Evolutionary conservation across 805 yeast genomes (phyloP).

Genomic region (Pichia scutulata): DNA sequence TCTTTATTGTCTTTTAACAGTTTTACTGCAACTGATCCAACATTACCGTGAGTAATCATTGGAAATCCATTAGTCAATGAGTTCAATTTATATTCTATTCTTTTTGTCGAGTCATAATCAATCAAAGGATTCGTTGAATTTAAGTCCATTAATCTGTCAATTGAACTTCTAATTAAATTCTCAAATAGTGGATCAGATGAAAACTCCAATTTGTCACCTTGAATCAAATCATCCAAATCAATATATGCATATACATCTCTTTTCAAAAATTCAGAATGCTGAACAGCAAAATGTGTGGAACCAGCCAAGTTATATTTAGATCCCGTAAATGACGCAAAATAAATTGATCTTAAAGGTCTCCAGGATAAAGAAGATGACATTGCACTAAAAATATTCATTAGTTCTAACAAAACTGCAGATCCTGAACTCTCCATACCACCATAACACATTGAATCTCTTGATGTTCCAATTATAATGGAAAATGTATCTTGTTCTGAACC

Average conservation of each 20-base stretch:
- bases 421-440: conserved; percentile 80
- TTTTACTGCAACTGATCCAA: conserved; percentile 60
- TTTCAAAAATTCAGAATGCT: conserved; percentile 42
- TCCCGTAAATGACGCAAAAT: conserved; percentile 81
- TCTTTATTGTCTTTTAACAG: conserved; percentile 26
- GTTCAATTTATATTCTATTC: neutral
- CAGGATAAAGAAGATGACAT: conserved; percentile 61
- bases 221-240: conserved; percentile 62
- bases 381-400: conserved; percentile 59
- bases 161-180: conserved; percentile 35
- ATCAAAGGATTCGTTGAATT: conserved; percentile 33
- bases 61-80: conserved; percentile 34
- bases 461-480: conserved; percentile 74
- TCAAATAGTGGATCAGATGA: conserved; percentile 53
- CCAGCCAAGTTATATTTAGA: conserved; percentile 78
- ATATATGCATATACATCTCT: conserved; percentile 62
- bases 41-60: conserved; percentile 52
- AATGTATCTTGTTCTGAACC: conserved; percentile 76
- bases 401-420: conserved; percentile 60
- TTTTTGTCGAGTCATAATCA: conserved; percentile 35
- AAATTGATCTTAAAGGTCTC: conserved; percentile 76
- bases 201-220: conserved; percentile 45
- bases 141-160: conserved; percentile 27
- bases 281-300: conserved; percentile 67
- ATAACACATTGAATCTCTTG: conserved; percentile 58